Evolutionary conservation across 2,329 filamentous ascomycete genomes (phyloP).

Genomic region (Westerdykella sp.): DNA sequence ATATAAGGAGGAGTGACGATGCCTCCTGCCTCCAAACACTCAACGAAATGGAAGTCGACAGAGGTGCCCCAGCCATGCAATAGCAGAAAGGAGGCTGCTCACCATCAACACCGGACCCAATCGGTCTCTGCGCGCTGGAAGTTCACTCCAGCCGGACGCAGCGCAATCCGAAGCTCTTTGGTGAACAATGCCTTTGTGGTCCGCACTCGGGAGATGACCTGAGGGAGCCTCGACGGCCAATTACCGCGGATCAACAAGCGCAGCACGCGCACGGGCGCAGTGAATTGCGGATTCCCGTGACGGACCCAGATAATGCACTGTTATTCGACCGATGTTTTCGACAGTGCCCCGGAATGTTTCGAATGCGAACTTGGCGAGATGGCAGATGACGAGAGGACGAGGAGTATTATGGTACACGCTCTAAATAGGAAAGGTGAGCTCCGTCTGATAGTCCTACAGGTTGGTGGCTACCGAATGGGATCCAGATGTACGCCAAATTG

Average conservation of each 20-base stretch:
- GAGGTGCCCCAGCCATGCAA: too few species aligned
- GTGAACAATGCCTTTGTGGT: conserved; percentile 17
- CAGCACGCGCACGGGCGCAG: conserved; percentile 23
- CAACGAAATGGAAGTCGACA: background rate
- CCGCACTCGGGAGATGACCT: conserved; percentile 20
- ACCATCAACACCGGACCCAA: conserved; percentile 27
- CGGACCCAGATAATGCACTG: conserved; percentile 16
- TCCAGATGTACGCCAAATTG: too few species aligned
- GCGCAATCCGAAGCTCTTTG: conserved; percentile 29
- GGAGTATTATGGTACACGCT: conserved; percentile 17
- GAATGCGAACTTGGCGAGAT: too few species aligned
- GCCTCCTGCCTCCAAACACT: background rate
- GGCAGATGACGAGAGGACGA: conserved; percentile 11
- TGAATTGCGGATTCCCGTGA: conserved; percentile 34
- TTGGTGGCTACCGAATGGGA: too few species aligned
- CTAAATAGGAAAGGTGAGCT: conserved; percentile 3
- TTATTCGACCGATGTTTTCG: conserved; percentile 5
- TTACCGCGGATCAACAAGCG: conserved; percentile 24
- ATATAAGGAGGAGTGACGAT: background rate
- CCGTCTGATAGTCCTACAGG: conserved; percentile 19
- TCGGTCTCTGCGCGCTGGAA: conserved; percentile 26
- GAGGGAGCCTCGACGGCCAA: conserved; percentile 25
- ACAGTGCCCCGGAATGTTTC: too few species aligned
- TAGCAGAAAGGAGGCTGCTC: conserved; percentile 8
- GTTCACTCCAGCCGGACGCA: conserved; percentile 21